Base-by-base conservation (phyloP, 75 land plant species). In the Gnetum montanum region DNA sequence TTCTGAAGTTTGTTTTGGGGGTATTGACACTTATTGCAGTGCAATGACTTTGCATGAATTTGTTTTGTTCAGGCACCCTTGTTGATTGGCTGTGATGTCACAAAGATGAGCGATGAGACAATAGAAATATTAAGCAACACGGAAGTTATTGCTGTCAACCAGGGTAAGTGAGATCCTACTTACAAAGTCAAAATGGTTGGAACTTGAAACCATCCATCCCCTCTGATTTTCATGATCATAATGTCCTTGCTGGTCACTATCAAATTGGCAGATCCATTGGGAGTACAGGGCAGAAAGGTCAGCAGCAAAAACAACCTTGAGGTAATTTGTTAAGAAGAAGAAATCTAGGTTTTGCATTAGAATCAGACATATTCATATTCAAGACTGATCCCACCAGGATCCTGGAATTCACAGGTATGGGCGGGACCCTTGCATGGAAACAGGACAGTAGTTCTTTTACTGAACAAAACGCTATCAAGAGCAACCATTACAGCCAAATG, bases 81-180 rank as follows among this genome's bases (percentile, higher is more conserved):
- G 49, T 62, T 92, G 45, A 72, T 92, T 36, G 97, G 97, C 3
- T 88, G 95, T 67, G 97, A 92, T 68, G 72, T 92, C n/a, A 68
- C 86, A 54, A 66, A 67, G 41, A 75, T 88, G 56, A 63, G 76
- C 29, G 31, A 43, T 3, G 86, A 74, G 26, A 71, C 84, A 7
- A 46, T 65, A 4, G 69, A 49, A 44, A 63, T 92, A 34, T 36
- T 88, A 4, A 65, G 74, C 57, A 92, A 92, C 52, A 40, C 47
- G 59, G 97, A 92, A 60, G 97, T 92, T 30, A 84, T 92, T 59
- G 83, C 72, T 30, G 75, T 92, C 10, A 92, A 88, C 60, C 97
- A 92, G 79, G 97, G 97, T 86, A 51, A 62, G 25, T 10, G 16
- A 15, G 3, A 41, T 41, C 1, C n/a, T 41, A 18, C 43, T 13